phyloP scores from a whole-genome alignment of 768 basidiomycete genomes.

The Rhizopogon sp. region DNA sequence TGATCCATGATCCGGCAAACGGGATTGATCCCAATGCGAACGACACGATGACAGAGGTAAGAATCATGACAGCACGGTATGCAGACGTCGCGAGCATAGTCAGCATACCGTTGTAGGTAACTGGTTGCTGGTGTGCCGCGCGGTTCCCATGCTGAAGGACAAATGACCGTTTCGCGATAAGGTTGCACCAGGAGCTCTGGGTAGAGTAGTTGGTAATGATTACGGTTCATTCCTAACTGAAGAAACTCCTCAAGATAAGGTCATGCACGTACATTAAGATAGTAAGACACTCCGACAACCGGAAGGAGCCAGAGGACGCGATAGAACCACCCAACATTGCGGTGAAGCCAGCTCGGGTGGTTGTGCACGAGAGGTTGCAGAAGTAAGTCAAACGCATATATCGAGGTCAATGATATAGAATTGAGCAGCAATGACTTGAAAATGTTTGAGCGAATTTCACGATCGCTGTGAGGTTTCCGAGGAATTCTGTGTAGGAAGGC shows the following conservation, averaged over 20 bases:
- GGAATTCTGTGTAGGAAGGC: constrained; percentile 6
- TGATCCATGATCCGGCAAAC: constrained; percentile 50
- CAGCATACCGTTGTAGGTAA: constrained; percentile 66
- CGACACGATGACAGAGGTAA: constrained; percentile 68
- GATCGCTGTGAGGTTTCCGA: constrained; percentile 44
- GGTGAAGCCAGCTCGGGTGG: constrained; percentile 61
- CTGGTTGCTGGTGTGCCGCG: constrained; percentile 44
- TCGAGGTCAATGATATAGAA: constrained; percentile 60
- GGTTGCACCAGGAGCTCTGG: constrained; percentile 73
- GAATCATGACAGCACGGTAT: constrained; percentile 77
- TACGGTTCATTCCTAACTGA: neutral
- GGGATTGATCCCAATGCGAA: constrained; percentile 63
- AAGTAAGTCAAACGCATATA: constrained; percentile 72
- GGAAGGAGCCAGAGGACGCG: constrained; percentile 78
- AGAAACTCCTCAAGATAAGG: neutral
- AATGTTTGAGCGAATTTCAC: constrained; percentile 69
- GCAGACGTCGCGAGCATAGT: constrained; percentile 75
- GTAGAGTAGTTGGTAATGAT: neutral
- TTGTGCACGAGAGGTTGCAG: constrained; percentile 62
- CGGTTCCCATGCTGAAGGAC: constrained; percentile 65
- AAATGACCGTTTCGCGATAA: constrained; percentile 73
- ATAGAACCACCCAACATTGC: constrained; percentile 73
- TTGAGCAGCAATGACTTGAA: constrained; percentile 76
- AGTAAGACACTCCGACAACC: constrained; percentile 68
- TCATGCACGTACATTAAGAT: constrained; percentile 63